Conservation (phyloP, 2,329 filamentous ascomycete genomes). For the Xylaria sp. region DNA sequence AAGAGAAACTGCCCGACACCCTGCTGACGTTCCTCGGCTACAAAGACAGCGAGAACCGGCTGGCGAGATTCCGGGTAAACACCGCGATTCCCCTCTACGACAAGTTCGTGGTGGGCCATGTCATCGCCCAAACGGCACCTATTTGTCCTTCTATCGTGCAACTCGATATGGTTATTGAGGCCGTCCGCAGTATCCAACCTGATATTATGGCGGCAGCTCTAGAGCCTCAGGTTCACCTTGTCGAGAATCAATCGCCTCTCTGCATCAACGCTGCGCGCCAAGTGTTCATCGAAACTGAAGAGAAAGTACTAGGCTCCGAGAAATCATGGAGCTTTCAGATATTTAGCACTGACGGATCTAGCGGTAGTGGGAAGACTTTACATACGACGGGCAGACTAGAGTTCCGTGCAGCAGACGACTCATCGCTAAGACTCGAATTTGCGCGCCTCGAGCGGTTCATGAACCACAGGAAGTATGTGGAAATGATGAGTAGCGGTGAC, state of each 20-base stretch:
- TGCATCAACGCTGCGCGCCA: conserved; percentile 30
- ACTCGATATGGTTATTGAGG: conserved; percentile 49
- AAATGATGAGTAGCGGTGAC: conserved; percentile 34
- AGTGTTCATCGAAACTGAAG: conserved; percentile 21
- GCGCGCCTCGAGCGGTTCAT: conserved; percentile 38
- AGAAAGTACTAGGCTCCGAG: conserved; percentile 5
- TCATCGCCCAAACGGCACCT: conserved; percentile 54
- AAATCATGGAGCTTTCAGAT: conserved; percentile 25
- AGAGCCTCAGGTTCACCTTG: conserved; percentile 42
- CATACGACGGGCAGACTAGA: conserved; percentile 37
- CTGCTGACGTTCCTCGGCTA: conserved; percentile 49
- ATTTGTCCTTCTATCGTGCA: conserved; percentile 55
- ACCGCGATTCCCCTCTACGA: conserved; percentile 52
- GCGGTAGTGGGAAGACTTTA: conserved; percentile 11
- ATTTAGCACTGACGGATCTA: conserved; percentile 17
- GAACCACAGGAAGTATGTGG: conserved; percentile 33
- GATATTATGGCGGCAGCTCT: conserved; percentile 36
- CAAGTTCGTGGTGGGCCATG: conserved; percentile 51
- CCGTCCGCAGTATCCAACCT: conserved; percentile 48
- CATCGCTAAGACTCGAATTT: conserved; percentile 33
- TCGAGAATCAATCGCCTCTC: conserved; percentile 37
- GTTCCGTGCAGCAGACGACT: conserved; percentile 31
- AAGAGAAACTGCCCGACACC: conserved; percentile 21
- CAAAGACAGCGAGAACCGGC: conserved; percentile 38
- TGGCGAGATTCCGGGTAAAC: conserved; percentile 56